Conservation (phyloP, 148 eudicot species). For the Diospyros kaki region DNA sequence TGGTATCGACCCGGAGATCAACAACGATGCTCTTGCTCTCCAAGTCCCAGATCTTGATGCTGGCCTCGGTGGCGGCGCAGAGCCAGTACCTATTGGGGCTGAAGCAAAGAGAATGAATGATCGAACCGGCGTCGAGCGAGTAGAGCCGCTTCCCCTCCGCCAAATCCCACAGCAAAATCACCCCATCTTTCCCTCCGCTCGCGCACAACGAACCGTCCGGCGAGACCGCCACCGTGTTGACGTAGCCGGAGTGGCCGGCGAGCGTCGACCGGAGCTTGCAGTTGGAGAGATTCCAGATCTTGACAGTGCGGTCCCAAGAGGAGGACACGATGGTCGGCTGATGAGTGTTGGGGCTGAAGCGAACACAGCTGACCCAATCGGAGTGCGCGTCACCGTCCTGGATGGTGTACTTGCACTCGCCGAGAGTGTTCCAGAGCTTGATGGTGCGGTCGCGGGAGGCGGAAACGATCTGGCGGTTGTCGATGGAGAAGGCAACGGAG, state of each 20-base stretch:
- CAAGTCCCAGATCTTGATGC: constrained; percentile 89
- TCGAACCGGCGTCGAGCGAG: constrained; percentile 59
- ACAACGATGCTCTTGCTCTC: constrained; percentile 77
- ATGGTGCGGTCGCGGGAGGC: constrained; percentile 74
- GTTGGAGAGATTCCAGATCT: constrained; percentile 82
- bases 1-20: constrained; percentile 74
- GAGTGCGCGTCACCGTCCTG: constrained; percentile 63
- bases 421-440: constrained; percentile 93
- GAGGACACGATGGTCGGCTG: constrained; percentile 75
- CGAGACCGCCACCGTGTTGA: constrained; percentile 83
- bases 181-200: constrained; percentile 85
- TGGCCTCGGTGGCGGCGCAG: constrained; percentile 77
- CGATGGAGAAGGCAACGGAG: constrained; percentile 85
- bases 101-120: constrained; percentile 77
- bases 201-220: constrained; percentile 91
- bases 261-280: constrained; percentile 70
- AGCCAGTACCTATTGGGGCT: constrained; percentile 97
- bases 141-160: constrained; percentile 83
- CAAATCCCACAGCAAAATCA: constrained; percentile 78
- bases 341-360: constrained; percentile 66
- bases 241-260: constrained; percentile 70
- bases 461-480: constrained; percentile 87
- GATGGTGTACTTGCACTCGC: constrained; percentile 92
- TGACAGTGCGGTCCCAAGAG: constrained; percentile 85
- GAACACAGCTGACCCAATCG: constrained; percentile 88